Base-by-base conservation (phyloP, 1,284 basidiomycete genomes). In the Veloboletus limbatus region DNA sequence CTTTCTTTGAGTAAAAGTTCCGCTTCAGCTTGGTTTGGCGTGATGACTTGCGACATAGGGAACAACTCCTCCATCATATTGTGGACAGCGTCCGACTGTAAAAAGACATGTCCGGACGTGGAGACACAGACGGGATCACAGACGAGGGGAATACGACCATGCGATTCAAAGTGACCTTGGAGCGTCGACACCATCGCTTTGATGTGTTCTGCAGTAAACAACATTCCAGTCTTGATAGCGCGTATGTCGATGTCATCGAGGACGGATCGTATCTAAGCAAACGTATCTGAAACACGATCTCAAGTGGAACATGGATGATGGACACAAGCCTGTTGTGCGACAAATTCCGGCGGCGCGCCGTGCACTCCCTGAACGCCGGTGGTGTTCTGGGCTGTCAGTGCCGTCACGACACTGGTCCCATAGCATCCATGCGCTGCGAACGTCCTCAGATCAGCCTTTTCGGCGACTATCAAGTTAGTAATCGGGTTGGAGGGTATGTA, bases 71-170 rank as follows among this genome's bases (percentile, higher is more conserved):
- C 48, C 9, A 82, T 72, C 44, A 97, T 62, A 2, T 76, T 72
- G 5, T 75, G 65, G 34, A 95, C 63, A 0, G 92, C 91, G 9
- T 81, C 77, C 6, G 77, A 66, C 3, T 84, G 74, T 4, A 97
- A 74, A 0, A 98, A 75, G 8, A 77, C 79, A 56, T 95, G 90
- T 2, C 94, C 93, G 0, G 92, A 94, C 0, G 94, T 97, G 3
- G 92, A 93, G 1, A 97, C 89, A 66, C 88, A 95, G 18, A 98
- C 94, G 0, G 95, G 94, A 63, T 96, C 92, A 52, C 90, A 81
- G 21, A 95, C 79, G 14, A 92, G 68, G 9, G 78, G 77, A 3
- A 74, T 45, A 11, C 36, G 33, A 10, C 51, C 44, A 8, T 45
- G 54, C 8, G 38, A 45, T 9, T 48, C 34, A 59, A 72, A 77